Percentiles rank a stretch among this genome's conserved stretches.
Evolutionary conservation across 2,329 filamentous ascomycete genomes (phyloP).

Genomic region (Verticillium dahliae): DNA sequence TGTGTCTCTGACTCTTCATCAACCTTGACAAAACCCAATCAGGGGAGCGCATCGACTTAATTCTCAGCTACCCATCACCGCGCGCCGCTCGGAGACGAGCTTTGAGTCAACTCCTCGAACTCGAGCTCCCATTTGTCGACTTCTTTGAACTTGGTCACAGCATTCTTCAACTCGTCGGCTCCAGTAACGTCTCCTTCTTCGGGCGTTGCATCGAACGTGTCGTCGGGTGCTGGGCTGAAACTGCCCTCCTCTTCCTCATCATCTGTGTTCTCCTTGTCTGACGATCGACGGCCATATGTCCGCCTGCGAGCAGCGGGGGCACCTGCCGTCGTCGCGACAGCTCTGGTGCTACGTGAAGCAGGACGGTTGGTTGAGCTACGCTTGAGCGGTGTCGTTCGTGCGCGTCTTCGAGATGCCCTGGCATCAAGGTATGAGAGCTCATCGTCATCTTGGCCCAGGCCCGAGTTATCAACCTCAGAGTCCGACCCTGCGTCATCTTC

Average conservation of each 20-base stretch:
- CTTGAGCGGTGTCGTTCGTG: constrained; percentile 20
- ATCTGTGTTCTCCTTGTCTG: constrained; percentile 53
- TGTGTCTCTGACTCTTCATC: neutral
- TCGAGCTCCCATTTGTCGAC: constrained; percentile 64
- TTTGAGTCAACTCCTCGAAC: constrained; percentile 56
- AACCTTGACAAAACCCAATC: neutral
- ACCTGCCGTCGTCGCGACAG: constrained; percentile 5
- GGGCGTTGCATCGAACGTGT: constrained; percentile 31
- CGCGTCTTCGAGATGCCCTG: constrained; percentile 24
- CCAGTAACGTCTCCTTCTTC: constrained; percentile 28
- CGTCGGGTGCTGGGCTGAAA: constrained; percentile 37
- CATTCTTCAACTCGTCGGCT: constrained; percentile 50
- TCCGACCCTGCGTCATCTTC: constrained; percentile 32
- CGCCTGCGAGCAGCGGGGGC: constrained; percentile 13
- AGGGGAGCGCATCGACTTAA: neutral
- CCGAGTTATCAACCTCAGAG: constrained; percentile 40
- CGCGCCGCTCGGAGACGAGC: constrained; percentile 30
- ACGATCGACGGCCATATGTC: constrained; percentile 45
- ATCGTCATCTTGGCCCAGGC: constrained; percentile 46
- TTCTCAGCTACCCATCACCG: neutral
- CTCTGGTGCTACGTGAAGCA: constrained; percentile 14
- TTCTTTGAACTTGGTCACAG: constrained; percentile 59
- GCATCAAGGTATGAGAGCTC: constrained; percentile 44
- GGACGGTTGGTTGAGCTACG: constrained; percentile 17
- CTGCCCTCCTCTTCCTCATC: constrained; percentile 25